Conservation (phyloP, 768 basidiomycete genomes). For the Inosperma sp. region DNA sequence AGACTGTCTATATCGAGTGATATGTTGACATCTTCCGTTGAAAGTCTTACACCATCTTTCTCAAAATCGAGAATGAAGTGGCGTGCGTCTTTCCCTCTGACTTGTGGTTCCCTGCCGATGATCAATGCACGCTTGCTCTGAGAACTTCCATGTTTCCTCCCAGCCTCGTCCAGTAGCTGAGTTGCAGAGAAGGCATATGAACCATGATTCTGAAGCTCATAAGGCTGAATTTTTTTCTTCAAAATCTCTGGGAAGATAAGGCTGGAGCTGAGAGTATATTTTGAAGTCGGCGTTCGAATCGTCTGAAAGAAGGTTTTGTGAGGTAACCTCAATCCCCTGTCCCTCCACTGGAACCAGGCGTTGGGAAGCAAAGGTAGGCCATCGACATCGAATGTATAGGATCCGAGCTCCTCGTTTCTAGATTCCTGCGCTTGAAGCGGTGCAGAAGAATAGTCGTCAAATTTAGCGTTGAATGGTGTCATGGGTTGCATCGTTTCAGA, state of each 20-base stretch:
- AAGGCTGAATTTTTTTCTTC: neutral
- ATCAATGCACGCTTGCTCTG: neutral
- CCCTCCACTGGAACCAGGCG: neutral
- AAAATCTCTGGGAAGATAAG: neutral
- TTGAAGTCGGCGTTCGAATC: neutral
- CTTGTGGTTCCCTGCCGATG: neutral
- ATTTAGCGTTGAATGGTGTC: neutral
- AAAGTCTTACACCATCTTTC: neutral
- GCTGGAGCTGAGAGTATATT: neutral
- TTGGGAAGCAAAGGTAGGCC: neutral
- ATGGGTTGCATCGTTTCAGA: neutral
- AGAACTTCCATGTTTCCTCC: neutral
- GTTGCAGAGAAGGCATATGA: neutral
- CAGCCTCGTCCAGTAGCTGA: neutral
- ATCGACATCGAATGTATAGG: neutral
- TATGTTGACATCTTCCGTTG: neutral
- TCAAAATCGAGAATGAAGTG: neutral
- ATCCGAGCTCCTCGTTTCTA: neutral
- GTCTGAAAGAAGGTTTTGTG: neutral
- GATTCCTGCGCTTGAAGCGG: neutral
- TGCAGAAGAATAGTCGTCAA: neutral
- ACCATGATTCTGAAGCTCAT: neutral
- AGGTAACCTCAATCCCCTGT: neutral
- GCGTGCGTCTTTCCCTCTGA: neutral
- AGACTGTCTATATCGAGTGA: neutral